Conservation (phyloP, 2,329 filamentous ascomycete species). For the Nothophoma quercina region DNA sequence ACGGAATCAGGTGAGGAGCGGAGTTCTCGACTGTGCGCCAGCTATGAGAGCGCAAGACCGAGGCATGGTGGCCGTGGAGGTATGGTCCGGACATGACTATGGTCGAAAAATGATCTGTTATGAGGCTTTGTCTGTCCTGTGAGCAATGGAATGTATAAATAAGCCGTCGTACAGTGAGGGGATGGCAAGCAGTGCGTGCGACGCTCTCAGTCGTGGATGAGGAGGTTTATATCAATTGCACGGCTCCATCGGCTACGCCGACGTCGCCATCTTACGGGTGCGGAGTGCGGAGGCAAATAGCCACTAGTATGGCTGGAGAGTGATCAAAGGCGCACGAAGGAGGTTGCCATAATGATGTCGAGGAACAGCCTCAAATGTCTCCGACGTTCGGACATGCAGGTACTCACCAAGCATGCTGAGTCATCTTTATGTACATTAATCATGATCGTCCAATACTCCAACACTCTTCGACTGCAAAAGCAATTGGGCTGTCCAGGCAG, state of each 20-base stretch:
- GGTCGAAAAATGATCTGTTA: neutral
- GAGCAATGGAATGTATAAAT: neutral
- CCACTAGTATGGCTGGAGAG: neutral
- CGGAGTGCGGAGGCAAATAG: conserved; percentile 17
- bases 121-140: neutral
- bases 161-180: neutral
- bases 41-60: conserved; percentile 54
- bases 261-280: conserved; percentile 8
- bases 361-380: conserved; percentile 4
- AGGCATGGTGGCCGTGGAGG: conserved; percentile 52
- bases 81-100: conserved; percentile 38
- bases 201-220: neutral
- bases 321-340: neutral
- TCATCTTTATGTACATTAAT: neutral
- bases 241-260: neutral
- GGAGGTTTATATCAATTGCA: neutral
- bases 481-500: too few relatives aligned
- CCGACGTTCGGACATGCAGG: conserved; percentile 11
- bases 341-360: conserved; percentile 6
- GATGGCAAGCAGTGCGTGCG: neutral
- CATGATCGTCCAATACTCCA: too few relatives aligned
- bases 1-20: conserved; percentile 48
- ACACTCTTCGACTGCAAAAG: too few relatives aligned
- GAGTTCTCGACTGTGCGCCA: conserved; percentile 57
- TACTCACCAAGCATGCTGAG: conserved; percentile 5